A percentile compares a stretch with the other conserved stretches of the same genome.
Conservation (phyloP, 139 green algal genomes). For the Zygnema circumcarinatum region DNA sequence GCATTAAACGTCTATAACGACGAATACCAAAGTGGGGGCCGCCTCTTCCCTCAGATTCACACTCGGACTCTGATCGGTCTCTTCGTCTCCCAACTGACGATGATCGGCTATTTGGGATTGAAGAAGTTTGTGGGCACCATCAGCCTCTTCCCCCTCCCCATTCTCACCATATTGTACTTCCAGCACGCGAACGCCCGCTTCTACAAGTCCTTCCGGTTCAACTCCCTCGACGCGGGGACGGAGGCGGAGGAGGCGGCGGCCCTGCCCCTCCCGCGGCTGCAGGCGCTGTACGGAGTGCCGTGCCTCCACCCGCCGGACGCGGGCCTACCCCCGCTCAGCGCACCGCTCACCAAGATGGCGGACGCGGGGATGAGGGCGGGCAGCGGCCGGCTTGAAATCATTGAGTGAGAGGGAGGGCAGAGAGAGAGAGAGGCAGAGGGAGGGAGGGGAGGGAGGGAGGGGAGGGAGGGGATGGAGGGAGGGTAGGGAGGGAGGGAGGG, state of each 20-base stretch:
- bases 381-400: too few relatives aligned
- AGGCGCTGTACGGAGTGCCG: too few relatives aligned
- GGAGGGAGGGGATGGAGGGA: too few relatives aligned
- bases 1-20: constrained; percentile 35
- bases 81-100: constrained; percentile 41
- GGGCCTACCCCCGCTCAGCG: too few relatives aligned
- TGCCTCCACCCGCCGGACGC: too few relatives aligned
- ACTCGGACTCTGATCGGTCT: constrained; percentile 42
- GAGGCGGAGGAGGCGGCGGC: not conserved
- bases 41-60: constrained; percentile 51
- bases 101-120: constrained; percentile 52
- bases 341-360: too few relatives aligned
- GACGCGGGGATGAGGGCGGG: too few relatives aligned
- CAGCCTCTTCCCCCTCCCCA: constrained; percentile 11
- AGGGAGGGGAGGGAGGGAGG: too few relatives aligned
- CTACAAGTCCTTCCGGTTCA: not conserved
- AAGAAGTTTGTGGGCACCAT: constrained; percentile 33
- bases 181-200: constrained; percentile 8
- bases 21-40: constrained; percentile 51
- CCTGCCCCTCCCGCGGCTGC: not conserved
- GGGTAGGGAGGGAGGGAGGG: too few relatives aligned
- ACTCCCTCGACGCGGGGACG: constrained; percentile 3
- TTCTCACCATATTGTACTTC: constrained; percentile 20
- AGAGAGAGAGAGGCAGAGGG: too few relatives aligned
- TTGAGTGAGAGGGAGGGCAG: too few relatives aligned